Base-by-base conservation (phyloP, 208 protist species). In the Leishmania lainsoni region DNA sequence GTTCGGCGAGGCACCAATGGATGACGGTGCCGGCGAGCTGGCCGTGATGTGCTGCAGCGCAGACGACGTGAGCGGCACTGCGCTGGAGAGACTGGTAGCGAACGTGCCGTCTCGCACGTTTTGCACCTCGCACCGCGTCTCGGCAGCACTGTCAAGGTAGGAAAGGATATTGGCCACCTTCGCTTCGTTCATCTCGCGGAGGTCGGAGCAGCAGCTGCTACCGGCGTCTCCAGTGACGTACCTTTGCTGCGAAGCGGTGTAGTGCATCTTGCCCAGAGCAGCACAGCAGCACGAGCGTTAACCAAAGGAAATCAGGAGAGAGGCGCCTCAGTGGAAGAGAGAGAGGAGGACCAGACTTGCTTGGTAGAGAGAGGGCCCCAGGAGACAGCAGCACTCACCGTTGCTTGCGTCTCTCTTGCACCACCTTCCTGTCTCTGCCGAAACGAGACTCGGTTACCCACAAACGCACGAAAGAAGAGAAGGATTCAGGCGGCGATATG, bases 151-250 rank as follows among this genome's bases (percentile, higher is more conserved):
- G 26, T 97, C 91, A 4, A 97, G 87, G 79, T 97, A 97, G 51
- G 91, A 87, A 29, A 97, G 86, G 48, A 97, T 96, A 79, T 96
- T 94, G 12, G 89, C 87, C 32, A 95, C 95, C 75, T 95, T 98
- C 32, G 92, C 92, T 39, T 96, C 92, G 76, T 98, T 98, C 48
- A 98, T 91, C 81, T 98, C 91, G 4, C 90, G 89, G n/a, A 97
- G 81, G 69, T 96, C 92, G 26, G 94, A 95, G 80, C 89, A 91
- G 54, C 84, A 85, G 81, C 91, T 96, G 81, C 91, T 96, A 20
- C 78, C 83, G 0, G 70, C 48, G 66, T 72, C 78, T 2, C 59
- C 48, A n/a, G 45, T 48, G 45, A 65, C 35, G 20, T 45, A 26
- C 29, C 56, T 76, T 74, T 73, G 79, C 69, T 73, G 69, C 48